phyloP scores from a whole-genome alignment of 2,329 filamentous ascomycete species.

The Sporothrix curviconia region DNA sequence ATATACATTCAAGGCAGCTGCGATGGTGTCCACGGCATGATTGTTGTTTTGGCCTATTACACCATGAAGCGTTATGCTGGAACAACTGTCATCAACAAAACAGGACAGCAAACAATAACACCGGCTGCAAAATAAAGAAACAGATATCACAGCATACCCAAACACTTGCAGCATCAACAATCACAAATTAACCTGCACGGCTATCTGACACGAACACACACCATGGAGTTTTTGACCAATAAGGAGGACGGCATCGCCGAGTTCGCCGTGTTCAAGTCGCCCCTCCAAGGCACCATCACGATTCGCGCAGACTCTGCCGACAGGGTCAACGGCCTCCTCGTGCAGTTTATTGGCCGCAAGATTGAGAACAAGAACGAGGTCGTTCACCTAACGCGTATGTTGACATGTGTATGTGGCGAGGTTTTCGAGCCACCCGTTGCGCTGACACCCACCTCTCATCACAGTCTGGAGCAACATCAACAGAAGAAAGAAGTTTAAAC shows the following conservation, averaged over 20 bases:
- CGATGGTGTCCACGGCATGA: no score
- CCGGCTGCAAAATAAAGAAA: no score
- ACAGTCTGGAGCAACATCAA: slow-evolving; percentile 11
- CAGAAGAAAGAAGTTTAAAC: slow-evolving; percentile 3
- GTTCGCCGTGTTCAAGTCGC: slow-evolving; percentile 8
- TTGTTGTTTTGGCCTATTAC: no score
- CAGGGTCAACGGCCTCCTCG: slow-evolving; percentile 5
- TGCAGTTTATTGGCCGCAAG: slow-evolving; percentile 11
- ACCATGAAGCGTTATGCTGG: no score
- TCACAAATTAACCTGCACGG: neutral
- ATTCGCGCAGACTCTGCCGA: slow-evolving; percentile 1
- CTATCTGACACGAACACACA: neutral
- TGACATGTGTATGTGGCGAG: neutral
- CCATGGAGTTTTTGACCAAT: neutral
- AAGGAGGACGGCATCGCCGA: slow-evolving; percentile 13
- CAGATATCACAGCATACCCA: no score
- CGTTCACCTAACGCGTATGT: slow-evolving; percentile 6
- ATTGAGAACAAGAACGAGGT: slow-evolving; percentile 2
- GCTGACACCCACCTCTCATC: neutral
- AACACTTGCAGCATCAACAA: no score
- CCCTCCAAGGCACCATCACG: neutral
- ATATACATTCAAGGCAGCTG: no score
- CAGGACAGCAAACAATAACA: no score
- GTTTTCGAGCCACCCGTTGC: neutral
- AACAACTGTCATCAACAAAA: no score